phyloP scores from a whole-genome alignment of 208 protist genomes.

The Porcisia hertigi region DNA sequence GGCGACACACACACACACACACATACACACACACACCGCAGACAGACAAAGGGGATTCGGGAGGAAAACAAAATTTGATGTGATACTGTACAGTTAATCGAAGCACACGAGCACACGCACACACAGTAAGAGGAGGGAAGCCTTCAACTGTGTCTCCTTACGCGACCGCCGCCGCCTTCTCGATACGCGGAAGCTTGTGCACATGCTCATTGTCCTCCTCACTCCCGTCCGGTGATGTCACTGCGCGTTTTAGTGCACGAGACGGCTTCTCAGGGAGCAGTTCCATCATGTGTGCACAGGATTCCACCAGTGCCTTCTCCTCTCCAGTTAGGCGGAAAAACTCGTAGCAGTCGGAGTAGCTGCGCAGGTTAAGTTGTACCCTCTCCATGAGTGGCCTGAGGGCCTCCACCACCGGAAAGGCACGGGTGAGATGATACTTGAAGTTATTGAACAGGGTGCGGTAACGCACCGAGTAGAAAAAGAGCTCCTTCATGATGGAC shows the following conservation, averaged over 20 bases:
- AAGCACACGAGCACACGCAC: background rate
- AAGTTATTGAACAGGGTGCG: constrained; percentile 72
- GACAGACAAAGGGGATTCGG: too few relatives aligned
- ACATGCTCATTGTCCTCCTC: background rate
- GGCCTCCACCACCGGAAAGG: constrained; percentile 58
- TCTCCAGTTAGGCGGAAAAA: constrained; percentile 46
- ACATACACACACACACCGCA: background rate
- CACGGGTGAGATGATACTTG: constrained; percentile 91
- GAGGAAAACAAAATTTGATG: background rate
- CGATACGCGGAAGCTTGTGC: constrained; percentile 12
- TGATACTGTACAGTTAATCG: background rate
- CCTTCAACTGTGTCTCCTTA: background rate
- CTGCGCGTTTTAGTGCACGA: background rate
- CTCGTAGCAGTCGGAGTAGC: constrained; percentile 63
- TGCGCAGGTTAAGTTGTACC: constrained; percentile 55
- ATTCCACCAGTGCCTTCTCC: constrained; percentile 32
- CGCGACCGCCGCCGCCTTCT: background rate
- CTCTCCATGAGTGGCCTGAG: constrained; percentile 65
- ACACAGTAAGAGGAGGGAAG: background rate
- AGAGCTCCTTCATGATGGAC: constrained; percentile 40
- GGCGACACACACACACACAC: background rate
- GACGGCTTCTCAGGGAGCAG: constrained; percentile 32
- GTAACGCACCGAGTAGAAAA: constrained; percentile 64
- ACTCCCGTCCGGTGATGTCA: background rate
- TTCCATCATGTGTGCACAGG: constrained; percentile 31